Conservation (phyloP, 2,329 filamentous ascomycete genomes). For the Paramyrothecium roridum region DNA sequence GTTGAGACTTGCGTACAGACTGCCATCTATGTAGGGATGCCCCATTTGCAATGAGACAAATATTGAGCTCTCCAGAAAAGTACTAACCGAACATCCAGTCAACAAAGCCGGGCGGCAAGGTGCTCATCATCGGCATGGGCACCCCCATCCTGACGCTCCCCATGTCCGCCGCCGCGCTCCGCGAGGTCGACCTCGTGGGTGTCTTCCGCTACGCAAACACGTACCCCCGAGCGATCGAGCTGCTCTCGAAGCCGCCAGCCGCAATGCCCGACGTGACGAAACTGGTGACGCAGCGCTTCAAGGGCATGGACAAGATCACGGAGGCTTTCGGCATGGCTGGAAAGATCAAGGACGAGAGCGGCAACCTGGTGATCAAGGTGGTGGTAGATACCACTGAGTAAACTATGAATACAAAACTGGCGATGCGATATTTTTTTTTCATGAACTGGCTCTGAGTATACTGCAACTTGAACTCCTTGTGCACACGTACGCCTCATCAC, state of each 20-base stretch:
- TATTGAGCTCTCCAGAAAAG: background rate
- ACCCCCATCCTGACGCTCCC: constrained; percentile 67
- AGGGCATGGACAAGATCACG: constrained; percentile 59
- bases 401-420: background rate
- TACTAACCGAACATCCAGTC: constrained; percentile 29
- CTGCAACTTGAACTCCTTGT: too few relatives aligned
- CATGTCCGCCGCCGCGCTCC: constrained; percentile 63
- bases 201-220: constrained; percentile 75
- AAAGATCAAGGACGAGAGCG: constrained; percentile 65
- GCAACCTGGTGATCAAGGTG: constrained; percentile 73
- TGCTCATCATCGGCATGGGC: constrained; percentile 72
- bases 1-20: constrained; percentile 74
- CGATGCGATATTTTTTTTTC: too few relatives aligned
- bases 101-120: constrained; percentile 64
- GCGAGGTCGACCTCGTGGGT: constrained; percentile 69
- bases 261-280: constrained; percentile 62
- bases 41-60: background rate
- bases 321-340: constrained; percentile 72
- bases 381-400: constrained; percentile 47
- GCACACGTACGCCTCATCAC: too few relatives aligned
- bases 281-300: constrained; percentile 69
- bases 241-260: constrained; percentile 44
- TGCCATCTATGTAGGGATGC: constrained; percentile 60
- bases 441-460: too few relatives aligned
- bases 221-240: constrained; percentile 55